Evolutionary conservation across 495 filamentous ascomycete species (phyloP), one percentile per base, ranked within the genome.

Genomic region (Hypoxylon intermedium): DNA sequence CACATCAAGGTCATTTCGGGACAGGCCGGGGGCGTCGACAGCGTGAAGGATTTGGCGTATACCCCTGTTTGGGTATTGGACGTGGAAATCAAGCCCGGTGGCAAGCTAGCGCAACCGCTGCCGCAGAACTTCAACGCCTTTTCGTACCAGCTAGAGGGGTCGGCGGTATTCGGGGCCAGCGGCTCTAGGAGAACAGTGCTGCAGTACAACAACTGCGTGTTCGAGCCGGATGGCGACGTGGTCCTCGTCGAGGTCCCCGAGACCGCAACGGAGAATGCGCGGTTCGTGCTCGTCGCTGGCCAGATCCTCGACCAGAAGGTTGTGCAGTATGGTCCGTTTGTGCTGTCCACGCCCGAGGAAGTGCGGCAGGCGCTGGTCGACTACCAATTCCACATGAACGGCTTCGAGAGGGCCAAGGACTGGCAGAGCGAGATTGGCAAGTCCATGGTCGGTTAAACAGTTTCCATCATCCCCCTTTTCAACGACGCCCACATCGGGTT

Each of bases 351-450:
- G 9, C 80, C 91, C 67, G 91, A 96, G 64, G 85, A 94, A 70
- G 91, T 98, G 33, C 89, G 92, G 61, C 85, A 97, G 77, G 91
- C 94, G 2, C 87, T 98, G 82, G 75, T 86, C 45, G 93, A 98
- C 75, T 98, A 88, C 67, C 90, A 92, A 77, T 87, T 80, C 41
- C 80, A 86, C 53, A 82, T 84, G 19, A 97, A 97, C 74, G 93
- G 93, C 12, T 98, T 98, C 70, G 93, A 98, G 79, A 80, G 88
- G 54, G 89, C 89, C 12, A 82, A 85, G 54, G 83, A 81, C 3
- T 98, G 94, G 94, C 74, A 84, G 72, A 96, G 91, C 68, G 88
- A 96, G 79, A 98, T 98, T 81, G 94, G 93, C 43, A 96, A 94
- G 84, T 67, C 67, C 3, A 79, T 79, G 78, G 62, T 63, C 16